Percentiles rank a stretch among this genome's conserved stretches.
Conservation (phyloP, 2,329 filamentous ascomycete genomes). For the Bretziella fagacearum region DNA sequence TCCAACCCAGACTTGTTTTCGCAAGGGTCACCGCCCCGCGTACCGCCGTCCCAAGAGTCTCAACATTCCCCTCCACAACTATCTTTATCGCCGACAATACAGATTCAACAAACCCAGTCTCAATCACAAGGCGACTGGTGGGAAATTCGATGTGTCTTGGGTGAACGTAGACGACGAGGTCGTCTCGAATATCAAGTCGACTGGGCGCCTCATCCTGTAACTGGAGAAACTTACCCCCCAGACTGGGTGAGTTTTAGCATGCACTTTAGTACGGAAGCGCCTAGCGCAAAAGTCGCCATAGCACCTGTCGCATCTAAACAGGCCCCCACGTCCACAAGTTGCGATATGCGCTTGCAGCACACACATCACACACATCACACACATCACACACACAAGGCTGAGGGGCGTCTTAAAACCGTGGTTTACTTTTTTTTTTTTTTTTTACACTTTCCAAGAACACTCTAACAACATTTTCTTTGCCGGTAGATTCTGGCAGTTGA, state of each 20-base stretch:
- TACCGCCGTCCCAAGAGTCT: neutral
- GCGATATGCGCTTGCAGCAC: neutral
- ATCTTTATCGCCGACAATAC: neutral
- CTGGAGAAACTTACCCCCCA: conserved; percentile 12
- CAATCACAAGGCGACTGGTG: conserved; percentile 9
- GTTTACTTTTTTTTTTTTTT: neutral
- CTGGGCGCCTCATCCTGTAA: conserved; percentile 12
- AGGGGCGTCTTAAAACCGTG: neutral
- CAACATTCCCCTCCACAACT: neutral
- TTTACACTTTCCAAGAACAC: neutral
- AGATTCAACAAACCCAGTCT: neutral
- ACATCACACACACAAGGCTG: neutral
- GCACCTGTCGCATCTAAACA: conserved; percentile 9
- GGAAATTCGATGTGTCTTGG: conserved; percentile 13
- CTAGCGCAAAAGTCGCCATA: conserved; percentile 4
- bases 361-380: neutral
- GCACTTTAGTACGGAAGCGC: neutral
- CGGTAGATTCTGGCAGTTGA: neutral
- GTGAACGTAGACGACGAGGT: conserved; percentile 4
- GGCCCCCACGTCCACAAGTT: neutral
- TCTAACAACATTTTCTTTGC: neutral
- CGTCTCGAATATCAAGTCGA: conserved; percentile 12
- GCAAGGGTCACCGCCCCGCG: neutral
- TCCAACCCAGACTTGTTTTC: neutral
- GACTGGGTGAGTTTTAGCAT: conserved; percentile 10